Evolutionary conservation across 345 rosid genomes (phyloP).

Genomic region (Citrus trifoliata): DNA sequence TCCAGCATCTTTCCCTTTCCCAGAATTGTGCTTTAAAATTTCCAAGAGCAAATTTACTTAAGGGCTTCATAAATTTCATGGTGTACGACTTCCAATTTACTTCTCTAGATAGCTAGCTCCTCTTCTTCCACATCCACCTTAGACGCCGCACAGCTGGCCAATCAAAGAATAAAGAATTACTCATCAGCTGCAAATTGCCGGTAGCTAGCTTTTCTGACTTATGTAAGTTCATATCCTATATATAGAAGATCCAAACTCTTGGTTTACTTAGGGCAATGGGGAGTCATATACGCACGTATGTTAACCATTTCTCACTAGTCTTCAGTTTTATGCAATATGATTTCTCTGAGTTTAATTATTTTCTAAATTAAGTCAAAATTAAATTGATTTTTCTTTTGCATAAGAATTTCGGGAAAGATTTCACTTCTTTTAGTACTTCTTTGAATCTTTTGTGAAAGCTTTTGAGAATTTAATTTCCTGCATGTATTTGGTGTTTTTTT

Average conservation of each 20-base stretch:
- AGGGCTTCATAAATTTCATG: too few species aligned
- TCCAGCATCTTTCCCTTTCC: slow-evolving; percentile 29
- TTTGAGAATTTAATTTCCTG: background rate
- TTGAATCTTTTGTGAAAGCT: background rate
- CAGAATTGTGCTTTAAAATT: slow-evolving; percentile 1
- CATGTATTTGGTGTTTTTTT: background rate
- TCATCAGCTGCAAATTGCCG: slow-evolving; percentile 11
- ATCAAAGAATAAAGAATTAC: slow-evolving; percentile 6
- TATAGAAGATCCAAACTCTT: background rate
- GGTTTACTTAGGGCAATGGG: background rate
- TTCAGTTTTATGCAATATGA: background rate
- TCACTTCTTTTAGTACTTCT: background rate
- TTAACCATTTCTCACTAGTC: background rate
- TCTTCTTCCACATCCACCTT: slow-evolving; percentile 8
- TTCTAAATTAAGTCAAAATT: background rate
- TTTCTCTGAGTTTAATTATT: background rate
- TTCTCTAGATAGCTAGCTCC: slow-evolving; percentile 2
- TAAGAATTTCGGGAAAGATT: background rate
- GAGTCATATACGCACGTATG: background rate
- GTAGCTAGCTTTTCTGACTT: slow-evolving; percentile 7
- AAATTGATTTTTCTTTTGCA: background rate
- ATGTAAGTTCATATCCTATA: slow-evolving; percentile 25
- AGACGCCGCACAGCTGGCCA: background rate
- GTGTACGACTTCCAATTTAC: too few species aligned
- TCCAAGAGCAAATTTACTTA: too few species aligned